phyloP scores from a whole-genome alignment of 164 flowering plant genomes.

The Chimonanthus praecox region DNA sequence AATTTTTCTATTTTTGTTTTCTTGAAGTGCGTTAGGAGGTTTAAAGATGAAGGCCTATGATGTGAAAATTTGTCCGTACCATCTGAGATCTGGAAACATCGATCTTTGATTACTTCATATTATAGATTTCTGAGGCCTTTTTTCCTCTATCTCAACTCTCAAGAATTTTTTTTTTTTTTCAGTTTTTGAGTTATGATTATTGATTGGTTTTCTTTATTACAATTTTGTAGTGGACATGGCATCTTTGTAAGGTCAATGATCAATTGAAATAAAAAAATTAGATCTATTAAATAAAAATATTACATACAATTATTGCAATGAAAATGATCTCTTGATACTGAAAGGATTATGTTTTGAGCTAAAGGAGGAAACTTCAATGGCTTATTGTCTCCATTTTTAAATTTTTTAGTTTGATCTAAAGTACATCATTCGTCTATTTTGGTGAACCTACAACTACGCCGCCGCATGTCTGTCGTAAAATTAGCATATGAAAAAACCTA shows the following conservation, averaged over 20 bases:
- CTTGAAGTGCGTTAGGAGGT: too few relatives aligned
- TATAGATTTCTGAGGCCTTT: conserved; percentile 2
- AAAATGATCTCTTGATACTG: not conserved
- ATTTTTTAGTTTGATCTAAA: not conserved
- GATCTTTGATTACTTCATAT: not conserved
- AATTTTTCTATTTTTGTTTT: too few relatives aligned
- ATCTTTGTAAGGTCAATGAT: too few relatives aligned
- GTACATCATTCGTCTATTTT: too few relatives aligned
- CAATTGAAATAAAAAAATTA: too few relatives aligned
- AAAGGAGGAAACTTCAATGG: not conserved
- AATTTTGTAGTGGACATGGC: not conserved
- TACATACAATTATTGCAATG: too few relatives aligned
- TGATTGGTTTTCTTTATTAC: not conserved
- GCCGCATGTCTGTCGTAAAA: not conserved
- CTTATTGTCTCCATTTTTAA: not conserved
- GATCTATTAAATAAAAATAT: too few relatives aligned
- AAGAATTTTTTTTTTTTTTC: not conserved
- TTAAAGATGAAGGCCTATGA: not conserved
- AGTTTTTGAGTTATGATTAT: not conserved
- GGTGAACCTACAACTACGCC: not conserved
- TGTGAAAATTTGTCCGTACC: not conserved
- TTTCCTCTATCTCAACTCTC: not conserved
- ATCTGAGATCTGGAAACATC: not conserved
- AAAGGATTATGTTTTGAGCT: not conserved
- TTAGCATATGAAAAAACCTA: too few relatives aligned